These are phyloP conservation scores for Clavulina sp. DNA, from an alignment of 768 basidiomycete species.

Conservation along the genomic window DNA sequence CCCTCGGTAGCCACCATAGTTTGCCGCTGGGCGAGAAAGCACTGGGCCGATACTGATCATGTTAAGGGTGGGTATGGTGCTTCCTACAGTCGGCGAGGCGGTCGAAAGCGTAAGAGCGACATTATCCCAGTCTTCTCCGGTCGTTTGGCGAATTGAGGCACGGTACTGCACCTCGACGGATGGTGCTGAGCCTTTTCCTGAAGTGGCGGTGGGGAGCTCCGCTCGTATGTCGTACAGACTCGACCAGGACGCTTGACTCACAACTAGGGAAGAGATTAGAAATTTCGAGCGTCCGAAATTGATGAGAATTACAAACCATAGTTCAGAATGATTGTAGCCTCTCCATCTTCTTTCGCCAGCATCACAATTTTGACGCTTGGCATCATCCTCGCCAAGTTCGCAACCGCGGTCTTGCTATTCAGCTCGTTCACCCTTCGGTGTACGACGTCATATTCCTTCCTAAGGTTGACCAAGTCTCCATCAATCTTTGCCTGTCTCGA, in stretches of 20 bases:
- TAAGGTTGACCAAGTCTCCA: not conserved
- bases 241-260: conserved; percentile 10
- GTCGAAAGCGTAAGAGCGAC: conserved; percentile 12
- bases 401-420: not conserved
- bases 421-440: not conserved
- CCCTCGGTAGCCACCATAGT: too few species aligned
- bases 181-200: not conserved
- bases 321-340: not conserved
- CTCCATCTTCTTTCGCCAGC: not conserved
- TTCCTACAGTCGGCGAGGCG: conserved; percentile 10
- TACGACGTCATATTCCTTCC: not conserved
- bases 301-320: conserved; percentile 1
- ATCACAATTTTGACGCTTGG: not conserved
- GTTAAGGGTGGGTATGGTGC: conserved; percentile 8
- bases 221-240: conserved; percentile 13
- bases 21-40: too few species aligned
- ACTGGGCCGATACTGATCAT: conserved; percentile 10
- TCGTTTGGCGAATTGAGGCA: conserved; percentile 12
- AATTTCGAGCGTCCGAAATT: too few species aligned
- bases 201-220: not conserved
- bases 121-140: conserved; percentile 12
- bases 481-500: too few species aligned
- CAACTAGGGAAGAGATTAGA: conserved; percentile 7
- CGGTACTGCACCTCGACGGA: conserved; percentile 10
- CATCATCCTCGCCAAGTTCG: not conserved